Evolutionary conservation across 768 basidiomycete genomes (phyloP).

Genomic region (Strobilomyces confusus): DNA sequence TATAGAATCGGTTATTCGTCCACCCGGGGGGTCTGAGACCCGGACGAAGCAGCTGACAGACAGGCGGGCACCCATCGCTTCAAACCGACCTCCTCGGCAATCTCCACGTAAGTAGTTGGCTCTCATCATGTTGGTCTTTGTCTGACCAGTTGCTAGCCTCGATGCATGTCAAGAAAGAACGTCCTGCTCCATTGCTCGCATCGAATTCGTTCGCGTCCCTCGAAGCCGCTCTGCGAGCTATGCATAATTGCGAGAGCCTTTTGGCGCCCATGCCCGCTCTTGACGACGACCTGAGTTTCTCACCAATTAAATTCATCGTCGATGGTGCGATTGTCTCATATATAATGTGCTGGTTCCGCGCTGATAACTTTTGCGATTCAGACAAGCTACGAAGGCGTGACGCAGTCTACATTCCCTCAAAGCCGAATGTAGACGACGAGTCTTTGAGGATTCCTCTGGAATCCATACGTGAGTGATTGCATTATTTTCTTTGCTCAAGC

Average conservation of each 20-base stretch:
- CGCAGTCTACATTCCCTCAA: neutral
- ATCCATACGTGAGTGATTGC: conserved; percentile 10
- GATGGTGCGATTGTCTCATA: neutral
- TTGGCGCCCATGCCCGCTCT: neutral
- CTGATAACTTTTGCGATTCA: neutral
- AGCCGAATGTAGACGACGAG: neutral
- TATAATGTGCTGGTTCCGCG: neutral
- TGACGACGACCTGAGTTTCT: neutral
- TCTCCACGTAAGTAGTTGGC: conserved; percentile 5
- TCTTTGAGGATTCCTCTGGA: neutral
- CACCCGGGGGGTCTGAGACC: conserved; percentile 16
- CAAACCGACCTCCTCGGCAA: neutral
- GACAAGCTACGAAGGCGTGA: neutral
- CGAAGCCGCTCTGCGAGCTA: neutral
- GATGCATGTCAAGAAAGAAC: neutral
- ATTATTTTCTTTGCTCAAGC: neutral
- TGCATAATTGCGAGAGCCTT: neutral
- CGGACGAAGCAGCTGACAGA: conserved; percentile 3
- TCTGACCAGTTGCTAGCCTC: conserved; percentile 8
- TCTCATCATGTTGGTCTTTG: neutral
- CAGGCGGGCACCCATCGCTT: neutral
- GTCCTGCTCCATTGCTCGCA: neutral
- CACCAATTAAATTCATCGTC: neutral
- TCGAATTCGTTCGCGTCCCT: neutral
- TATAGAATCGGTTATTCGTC: conserved; percentile 6